Evolutionary conservation across 1,139 yeast genomes (phyloP).

Genomic region (Yamadazyma oceani): DNA sequence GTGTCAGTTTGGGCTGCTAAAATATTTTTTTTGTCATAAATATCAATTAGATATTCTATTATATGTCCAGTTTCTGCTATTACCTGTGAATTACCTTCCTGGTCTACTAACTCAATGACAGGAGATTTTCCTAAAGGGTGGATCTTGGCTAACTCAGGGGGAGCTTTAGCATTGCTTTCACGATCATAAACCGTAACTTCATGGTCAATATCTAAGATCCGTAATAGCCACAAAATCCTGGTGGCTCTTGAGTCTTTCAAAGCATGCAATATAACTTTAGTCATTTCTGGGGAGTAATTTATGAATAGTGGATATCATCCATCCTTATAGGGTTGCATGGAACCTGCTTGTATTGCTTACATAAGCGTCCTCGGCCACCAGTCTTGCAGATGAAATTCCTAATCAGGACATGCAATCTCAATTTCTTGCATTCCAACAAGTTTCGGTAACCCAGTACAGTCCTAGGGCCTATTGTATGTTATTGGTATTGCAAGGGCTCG

Average conservation of each 20-base stretch:
- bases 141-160: slow-evolving; percentile 31
- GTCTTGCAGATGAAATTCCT: no score
- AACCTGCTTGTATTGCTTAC: no score
- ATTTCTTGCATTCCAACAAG: no score
- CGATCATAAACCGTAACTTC: slow-evolving; percentile 35
- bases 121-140: slow-evolving; percentile 48
- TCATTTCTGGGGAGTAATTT: neutral
- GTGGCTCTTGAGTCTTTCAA: slow-evolving; percentile 39
- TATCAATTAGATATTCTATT: slow-evolving; percentile 28
- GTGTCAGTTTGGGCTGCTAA: slow-evolving; percentile 26
- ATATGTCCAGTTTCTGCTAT: slow-evolving; percentile 44
- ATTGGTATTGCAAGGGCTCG: no score
- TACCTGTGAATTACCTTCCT: slow-evolving; percentile 19
- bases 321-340: no score
- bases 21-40: slow-evolving; percentile 28
- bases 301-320: no score
- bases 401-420: no score
- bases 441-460: no score
- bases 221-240: slow-evolving; percentile 42
- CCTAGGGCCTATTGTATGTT: no score
- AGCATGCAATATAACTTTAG: slow-evolving; percentile 18
- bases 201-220: slow-evolving; percentile 33
- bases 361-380: no score
- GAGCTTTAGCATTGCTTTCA: slow-evolving; percentile 31
- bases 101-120: slow-evolving; percentile 33